Percentiles rank a stretch among this genome's conserved stretches.
Conservation (phyloP, 1,284 basidiomycete genomes). For the Rhodotorula sp. region DNA sequence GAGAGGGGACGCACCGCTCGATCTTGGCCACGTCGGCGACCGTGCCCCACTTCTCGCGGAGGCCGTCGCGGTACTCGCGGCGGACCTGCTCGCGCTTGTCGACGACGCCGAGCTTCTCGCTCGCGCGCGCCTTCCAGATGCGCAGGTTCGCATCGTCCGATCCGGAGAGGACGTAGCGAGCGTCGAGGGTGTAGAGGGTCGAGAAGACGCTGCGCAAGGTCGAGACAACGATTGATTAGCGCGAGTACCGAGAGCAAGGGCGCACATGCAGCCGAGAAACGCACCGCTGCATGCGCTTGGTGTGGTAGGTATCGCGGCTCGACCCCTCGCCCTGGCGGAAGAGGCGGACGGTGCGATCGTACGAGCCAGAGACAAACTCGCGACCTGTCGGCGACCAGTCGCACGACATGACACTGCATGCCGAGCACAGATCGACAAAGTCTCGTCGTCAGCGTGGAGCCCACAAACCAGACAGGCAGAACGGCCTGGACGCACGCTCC, state of each 20-base stretch:
- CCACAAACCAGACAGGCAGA: conserved; percentile 25
- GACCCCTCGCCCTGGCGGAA: conserved; percentile 88
- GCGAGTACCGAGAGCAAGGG: too few relatives aligned
- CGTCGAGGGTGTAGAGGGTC: conserved; percentile 78
- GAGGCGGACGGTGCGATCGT: conserved; percentile 90
- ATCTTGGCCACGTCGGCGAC: conserved; percentile 81
- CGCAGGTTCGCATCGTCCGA: conserved; percentile 97
- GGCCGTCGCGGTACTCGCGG: conserved; percentile 86
- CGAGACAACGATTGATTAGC: neutral
- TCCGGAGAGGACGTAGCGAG: conserved; percentile 88
- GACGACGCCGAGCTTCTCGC: conserved; percentile 87
- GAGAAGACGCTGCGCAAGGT: conserved; percentile 47
- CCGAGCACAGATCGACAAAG: neutral
- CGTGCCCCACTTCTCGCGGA: conserved; percentile 85
- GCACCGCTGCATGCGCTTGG: conserved; percentile 96
- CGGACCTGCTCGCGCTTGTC: conserved; percentile 88
- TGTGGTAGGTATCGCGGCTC: conserved; percentile 90
- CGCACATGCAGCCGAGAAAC: conserved; percentile 14
- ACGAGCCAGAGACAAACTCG: conserved; percentile 92
- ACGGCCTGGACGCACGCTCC: conserved; percentile 62
- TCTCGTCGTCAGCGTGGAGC: neutral
- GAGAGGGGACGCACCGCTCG: conserved; percentile 61
- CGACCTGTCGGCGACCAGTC: conserved; percentile 76
- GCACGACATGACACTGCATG: conserved; percentile 47
- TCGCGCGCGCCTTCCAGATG: conserved; percentile 93